Base-by-base conservation (phyloP, 2,329 filamentous ascomycete species). In the Penicillium olsonii region DNA sequence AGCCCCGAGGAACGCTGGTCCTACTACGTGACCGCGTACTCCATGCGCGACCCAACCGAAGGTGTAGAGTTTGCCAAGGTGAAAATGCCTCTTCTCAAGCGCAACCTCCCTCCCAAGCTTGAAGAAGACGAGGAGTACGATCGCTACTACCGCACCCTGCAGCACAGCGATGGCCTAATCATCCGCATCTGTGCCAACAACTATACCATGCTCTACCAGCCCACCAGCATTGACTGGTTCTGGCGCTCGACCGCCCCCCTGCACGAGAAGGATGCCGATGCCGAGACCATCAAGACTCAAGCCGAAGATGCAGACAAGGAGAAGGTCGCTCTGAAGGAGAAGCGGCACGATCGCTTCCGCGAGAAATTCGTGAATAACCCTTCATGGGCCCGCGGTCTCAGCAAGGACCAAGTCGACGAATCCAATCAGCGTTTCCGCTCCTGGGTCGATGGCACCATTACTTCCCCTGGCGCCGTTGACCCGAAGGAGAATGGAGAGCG, bases 11-110 rank as follows among this genome's bases (percentile, higher is more conserved):
- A 80, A 54, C 76, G 84, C 33, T 99, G 94, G 94, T 89, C 92
- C 62, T 95, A 95, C 74, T 99, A 99, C 68, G 90, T 96, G 49
- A 92, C 92, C 15, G 91, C 92, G 0, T 97, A 88, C 70, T 88
- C 90, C 59, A 89, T 90, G 55, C 82, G 92, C 19, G 90, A 96
- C 64, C 88, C 90, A 2, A 99, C 94, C 0, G 89, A 94, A 70
- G 88, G 88, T 12, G 80, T 94, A 2, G 75, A 80, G 6, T 78
- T 85, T 42, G 79, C 80, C 5, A 82, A 81, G 40, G 78, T 90
- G 62, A 83, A 81, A 54, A 87, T 84, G 71, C 80, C 84, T 4
- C 83, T 91, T 50, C 77, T 92, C 14, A 81, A 83, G 42, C 85
- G 88, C 50, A 92, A 88, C 68, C 75, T 90, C 31, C 85, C 86